Conservation (phyloP, 2,329 filamentous ascomycete genomes). For the Fusarium incarnatum region DNA sequence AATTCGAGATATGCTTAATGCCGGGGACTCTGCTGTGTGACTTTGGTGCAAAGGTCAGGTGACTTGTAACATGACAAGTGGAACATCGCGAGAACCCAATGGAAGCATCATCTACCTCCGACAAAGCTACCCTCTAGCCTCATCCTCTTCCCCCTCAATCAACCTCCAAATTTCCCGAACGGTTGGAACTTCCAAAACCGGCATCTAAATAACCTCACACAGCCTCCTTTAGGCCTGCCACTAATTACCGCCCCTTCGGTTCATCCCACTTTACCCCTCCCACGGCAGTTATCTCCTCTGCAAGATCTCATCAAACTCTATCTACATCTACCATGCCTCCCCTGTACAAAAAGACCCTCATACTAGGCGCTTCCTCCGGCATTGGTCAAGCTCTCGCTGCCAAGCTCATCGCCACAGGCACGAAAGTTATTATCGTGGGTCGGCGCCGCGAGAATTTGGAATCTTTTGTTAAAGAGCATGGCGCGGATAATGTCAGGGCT, state of each 20-base stretch:
- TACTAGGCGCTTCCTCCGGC: conserved; percentile 55
- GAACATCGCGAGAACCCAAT: neutral
- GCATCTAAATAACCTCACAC: neutral
- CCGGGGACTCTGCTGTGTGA: neutral
- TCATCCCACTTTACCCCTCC: conserved; percentile 17
- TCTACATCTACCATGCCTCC: conserved; percentile 38
- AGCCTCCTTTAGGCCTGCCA: neutral
- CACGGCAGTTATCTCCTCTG: conserved; percentile 7
- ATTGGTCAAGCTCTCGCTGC: conserved; percentile 49
- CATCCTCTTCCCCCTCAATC: neutral
- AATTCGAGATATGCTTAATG: neutral
- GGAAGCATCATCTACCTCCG: neutral
- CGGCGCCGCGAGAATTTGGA: conserved; percentile 62
- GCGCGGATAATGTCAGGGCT: conserved; percentile 52
- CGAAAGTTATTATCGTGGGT: conserved; percentile 60
- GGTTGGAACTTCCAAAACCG: too few species aligned
- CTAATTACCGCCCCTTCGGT: neutral
- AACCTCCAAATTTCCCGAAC: neutral
- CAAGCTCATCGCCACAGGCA: conserved; percentile 56
- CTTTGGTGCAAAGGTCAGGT: neutral
- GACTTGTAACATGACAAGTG: neutral
- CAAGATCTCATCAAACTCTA: conserved; percentile 14
- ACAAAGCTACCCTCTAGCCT: too few species aligned
- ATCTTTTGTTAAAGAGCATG: conserved; percentile 58
- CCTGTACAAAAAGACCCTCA: conserved; percentile 51